Base-by-base conservation (phyloP, 805 yeast genomes). In the Kuraishia cidri region DNA sequence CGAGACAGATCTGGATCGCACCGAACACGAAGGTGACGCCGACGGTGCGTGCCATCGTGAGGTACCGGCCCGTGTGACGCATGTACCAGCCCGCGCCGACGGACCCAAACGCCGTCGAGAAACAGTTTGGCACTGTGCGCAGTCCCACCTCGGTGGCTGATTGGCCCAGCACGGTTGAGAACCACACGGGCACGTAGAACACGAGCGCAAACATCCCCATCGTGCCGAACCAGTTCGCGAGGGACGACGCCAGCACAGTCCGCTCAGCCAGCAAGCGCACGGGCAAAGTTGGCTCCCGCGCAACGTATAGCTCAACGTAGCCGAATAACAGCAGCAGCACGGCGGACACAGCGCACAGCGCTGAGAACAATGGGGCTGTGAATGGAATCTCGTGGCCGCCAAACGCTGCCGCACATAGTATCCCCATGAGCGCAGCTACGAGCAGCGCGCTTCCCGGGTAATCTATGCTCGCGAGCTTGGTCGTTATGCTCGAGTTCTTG, bases 141-240 rank as follows among this genome's bases (percentile, higher is more conserved):
- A 64, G 42, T 4, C 86, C 86, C 25, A 72, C 70, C 36, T 72
- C 58, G 5, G 79, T 68, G 2, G 84, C 70, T 3, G 70, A 47
- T 24, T 72, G 50, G 10, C 64, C 66, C 39, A 66, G 48, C 2
- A 75, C 82, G 0, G 82, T 56, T 11, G 70, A 57, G 52, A 71
- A 75, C 46, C 65, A 81, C 13, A 85, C 64, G 2, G 95, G 95
- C 3, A 77, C 64, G 52, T 77, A 84, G 56, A 66, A 85, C 35
- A 84, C 49, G 41, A 66, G 64, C 2, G 86, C 60, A 49, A 70
- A 81, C 12, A 70, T 67, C 1, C 75, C 66, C 81, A 83, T 82
- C 5, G 85, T 74, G 51, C 68, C 63, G 43, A 81, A 76, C 74
- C 83, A 75, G 51, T 78, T 79, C 28, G 79, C 66, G 35, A 82